Base-by-base conservation (phyloP, 192 early-diverging fungal species). In the Coemansia sp. region DNA sequence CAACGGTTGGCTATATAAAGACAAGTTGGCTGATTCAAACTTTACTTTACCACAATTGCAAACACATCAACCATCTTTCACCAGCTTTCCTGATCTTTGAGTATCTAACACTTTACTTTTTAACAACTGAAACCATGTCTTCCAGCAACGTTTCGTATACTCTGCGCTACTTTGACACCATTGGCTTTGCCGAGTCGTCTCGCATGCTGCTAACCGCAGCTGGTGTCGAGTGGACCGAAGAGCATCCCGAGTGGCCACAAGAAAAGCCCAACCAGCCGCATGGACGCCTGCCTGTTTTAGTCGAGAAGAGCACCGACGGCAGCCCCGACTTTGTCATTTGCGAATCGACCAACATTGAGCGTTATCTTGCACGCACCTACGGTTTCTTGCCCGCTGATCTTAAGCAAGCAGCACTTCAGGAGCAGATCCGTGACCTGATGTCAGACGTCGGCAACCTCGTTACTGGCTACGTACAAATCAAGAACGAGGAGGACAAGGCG, bases 281-380 rank as follows among this genome's bases (percentile, higher is more conserved):
- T 27, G 72, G 72, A 23, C 66, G 51, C 10, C 20, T 74, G 43
- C 72, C 72, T 13, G 72, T 69, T 1, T 62, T 74, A n/a, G 48
- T 68, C 4, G 67, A 74, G 20, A 64, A 60, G 29, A 65, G 61
- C 27, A 47, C 52, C 23, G 56, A 73, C 41, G 65, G 66, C 9
- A 35, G 32, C 32, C 32, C 32, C 32, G 32, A 35, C 9, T 35
- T 35, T 35, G 32, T 35, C 8, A 35, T 35, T 0, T 35, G 32
- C 32, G 32, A 35, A 7, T 35, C 32, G 0, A 47, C 64, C 14
- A 71, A 71, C 1, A 84, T 86, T 43, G 81, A 81, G 53, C 83
- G 85, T 47, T 84, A 84, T 43, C 61, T 86, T 7, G 61, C 81
- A 6, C 49, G 59, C 62, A 78, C 70, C 62, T 83, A 82, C 54